Evolutionary conservation across 371 early-diverging fungal genomes (phyloP).

Genomic region (Vairimorpha necatrix): DNA sequence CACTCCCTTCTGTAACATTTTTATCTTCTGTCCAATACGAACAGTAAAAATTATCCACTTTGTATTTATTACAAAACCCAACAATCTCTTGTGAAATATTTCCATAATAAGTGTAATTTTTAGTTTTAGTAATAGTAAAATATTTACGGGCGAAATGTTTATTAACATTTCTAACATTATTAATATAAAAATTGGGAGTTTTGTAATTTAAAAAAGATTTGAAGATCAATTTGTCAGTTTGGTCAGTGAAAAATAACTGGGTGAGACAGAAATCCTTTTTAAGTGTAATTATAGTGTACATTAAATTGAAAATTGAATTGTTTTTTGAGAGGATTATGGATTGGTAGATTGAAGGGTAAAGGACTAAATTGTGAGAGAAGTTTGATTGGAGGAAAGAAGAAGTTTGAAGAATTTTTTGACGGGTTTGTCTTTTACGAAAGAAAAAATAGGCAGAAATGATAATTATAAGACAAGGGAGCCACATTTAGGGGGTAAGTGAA

Average conservation of each 20-base stretch:
- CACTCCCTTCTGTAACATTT: neutral
- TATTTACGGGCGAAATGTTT: slow-evolving; percentile 21
- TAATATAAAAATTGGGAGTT: slow-evolving; percentile 18
- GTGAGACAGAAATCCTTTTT: slow-evolving; percentile 9
- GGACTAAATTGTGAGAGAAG: neutral
- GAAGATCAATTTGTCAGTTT: neutral
- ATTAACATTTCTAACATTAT: slow-evolving; percentile 1
- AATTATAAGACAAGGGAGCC: no score
- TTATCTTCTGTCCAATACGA: slow-evolving; percentile 15
- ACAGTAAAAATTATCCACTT: slow-evolving; percentile 15
- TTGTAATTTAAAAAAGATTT: slow-evolving; percentile 13
- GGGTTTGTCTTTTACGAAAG: neutral
- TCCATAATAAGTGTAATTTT: slow-evolving; percentile 15
- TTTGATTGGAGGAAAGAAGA: neutral
- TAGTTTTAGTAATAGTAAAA: slow-evolving; percentile 19
- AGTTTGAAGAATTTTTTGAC: neutral
- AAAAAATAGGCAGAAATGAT: neutral
- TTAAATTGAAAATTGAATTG: neutral
- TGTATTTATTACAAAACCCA: slow-evolving; percentile 24
- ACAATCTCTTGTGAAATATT: slow-evolving; percentile 9
- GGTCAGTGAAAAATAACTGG: neutral
- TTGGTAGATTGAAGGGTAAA: slow-evolving; percentile 6
- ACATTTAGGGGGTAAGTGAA: no score
- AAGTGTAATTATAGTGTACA: slow-evolving; percentile 7
- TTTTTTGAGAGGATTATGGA: neutral